A percentile compares a stretch with the other conserved stretches of the same genome.
These are phyloP conservation scores for Kodamaea sp. DNA, from an alignment of 1,139 yeast species.

Conservation along the genomic window DNA sequence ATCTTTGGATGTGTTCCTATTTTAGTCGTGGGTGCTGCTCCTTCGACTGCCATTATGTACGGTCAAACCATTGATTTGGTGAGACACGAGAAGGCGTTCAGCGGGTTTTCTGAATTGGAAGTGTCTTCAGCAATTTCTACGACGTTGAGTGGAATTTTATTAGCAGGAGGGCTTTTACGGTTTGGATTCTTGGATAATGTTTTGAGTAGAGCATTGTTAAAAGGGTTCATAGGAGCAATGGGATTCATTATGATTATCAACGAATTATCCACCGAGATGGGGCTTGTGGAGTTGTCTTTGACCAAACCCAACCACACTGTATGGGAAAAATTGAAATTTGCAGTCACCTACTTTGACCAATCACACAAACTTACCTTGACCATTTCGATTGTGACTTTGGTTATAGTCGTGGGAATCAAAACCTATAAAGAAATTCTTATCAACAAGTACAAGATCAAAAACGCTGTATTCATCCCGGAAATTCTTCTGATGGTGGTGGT, in stretches of 20 bases:
- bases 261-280: conserved; percentile 32
- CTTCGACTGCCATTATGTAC: conserved; percentile 33
- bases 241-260: conserved; percentile 36
- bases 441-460: conserved; percentile 16
- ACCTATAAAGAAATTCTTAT: conserved; percentile 20
- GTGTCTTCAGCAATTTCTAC: conserved; percentile 29
- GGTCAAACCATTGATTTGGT: conserved; percentile 30
- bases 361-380: conserved; percentile 24
- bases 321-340: conserved; percentile 24
- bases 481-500: conserved; percentile 32
- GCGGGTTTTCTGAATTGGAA: conserved; percentile 21
- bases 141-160: conserved; percentile 26
- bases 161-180: conserved; percentile 30
- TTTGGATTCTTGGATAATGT: conserved; percentile 36
- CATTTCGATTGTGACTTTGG: conserved; percentile 24
- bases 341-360: conserved; percentile 13
- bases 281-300: conserved; percentile 20
- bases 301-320: conserved; percentile 27
- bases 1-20: conserved; percentile 36
- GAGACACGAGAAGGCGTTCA: conserved; percentile 17
- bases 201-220: conserved; percentile 31
- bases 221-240: conserved; percentile 40
- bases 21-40: conserved; percentile 37
- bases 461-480: conserved; percentile 34
- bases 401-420: conserved; percentile 23